A percentile compares a stretch with the other conserved stretches of the same genome.
phyloP scores from a whole-genome alignment of 345 rosid species.

The Cardiospermum halicacabum region DNA sequence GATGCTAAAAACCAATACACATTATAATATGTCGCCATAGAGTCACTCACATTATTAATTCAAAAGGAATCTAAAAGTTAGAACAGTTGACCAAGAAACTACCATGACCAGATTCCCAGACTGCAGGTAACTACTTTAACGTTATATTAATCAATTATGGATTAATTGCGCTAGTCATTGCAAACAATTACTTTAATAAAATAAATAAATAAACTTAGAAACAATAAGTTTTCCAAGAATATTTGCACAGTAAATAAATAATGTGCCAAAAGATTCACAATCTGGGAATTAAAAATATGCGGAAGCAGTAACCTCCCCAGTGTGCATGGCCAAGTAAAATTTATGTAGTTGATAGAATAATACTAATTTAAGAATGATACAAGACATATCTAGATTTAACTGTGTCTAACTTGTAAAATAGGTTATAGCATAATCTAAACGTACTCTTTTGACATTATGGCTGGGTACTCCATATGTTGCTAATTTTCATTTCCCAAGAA shows the following conservation, averaged over 20 bases:
- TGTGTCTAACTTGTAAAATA: neutral
- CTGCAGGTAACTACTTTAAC: neutral
- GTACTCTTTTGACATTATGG: neutral
- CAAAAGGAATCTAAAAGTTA: neutral
- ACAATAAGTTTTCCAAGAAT: neutral
- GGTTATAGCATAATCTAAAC: neutral
- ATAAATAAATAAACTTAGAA: neutral
- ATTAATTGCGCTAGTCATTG: neutral
- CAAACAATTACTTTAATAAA: neutral
- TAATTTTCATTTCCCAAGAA: neutral
- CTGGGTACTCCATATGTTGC: slow-evolving; percentile 2
- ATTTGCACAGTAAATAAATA: neutral
- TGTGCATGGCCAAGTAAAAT: neutral
- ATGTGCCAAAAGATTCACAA: neutral
- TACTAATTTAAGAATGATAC: neutral
- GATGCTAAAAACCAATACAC: neutral
- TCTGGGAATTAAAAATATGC: neutral
- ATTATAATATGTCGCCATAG: neutral
- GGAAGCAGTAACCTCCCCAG: neutral
- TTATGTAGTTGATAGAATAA: neutral
- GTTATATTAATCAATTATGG: neutral
- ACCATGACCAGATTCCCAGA: neutral
- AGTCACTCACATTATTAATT: neutral
- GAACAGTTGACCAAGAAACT: neutral
- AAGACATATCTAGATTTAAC: neutral